These are phyloP conservation scores for Colletotrichum somersetense DNA, from an alignment of 2,329 filamentous ascomycete species.

Conservation along the genomic window DNA sequence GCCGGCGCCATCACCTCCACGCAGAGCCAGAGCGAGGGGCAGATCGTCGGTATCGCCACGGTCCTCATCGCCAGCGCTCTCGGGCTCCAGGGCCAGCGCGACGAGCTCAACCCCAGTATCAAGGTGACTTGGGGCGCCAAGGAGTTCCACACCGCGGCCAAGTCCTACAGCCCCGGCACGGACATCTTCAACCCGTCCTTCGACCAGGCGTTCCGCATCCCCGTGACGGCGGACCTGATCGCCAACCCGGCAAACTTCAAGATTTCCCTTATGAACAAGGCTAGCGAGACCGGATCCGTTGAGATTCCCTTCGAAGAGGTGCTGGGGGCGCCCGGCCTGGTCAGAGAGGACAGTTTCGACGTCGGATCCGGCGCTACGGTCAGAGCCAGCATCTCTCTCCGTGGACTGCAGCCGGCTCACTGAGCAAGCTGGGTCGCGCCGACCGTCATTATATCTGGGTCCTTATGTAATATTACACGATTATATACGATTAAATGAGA, in stretches of 20 bases:
- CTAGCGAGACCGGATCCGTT: slow-evolving; percentile 50
- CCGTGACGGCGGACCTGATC: slow-evolving; percentile 50
- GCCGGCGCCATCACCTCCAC: slow-evolving; percentile 49
- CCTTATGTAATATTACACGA: slow-evolving; percentile 9
- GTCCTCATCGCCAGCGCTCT: slow-evolving; percentile 58
- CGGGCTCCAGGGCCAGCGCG: slow-evolving; percentile 57
- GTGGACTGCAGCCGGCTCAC: slow-evolving; percentile 45
- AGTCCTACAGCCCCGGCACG: slow-evolving; percentile 57
- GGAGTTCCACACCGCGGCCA: slow-evolving; percentile 56
- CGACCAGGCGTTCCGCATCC: slow-evolving; percentile 59
- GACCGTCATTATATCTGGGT: neutral
- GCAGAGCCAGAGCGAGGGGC: slow-evolving; percentile 45
- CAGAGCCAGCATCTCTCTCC: slow-evolving; percentile 52
- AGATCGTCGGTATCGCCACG: slow-evolving; percentile 56
- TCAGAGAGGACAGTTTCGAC: slow-evolving; percentile 51
- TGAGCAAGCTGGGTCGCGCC: slow-evolving; percentile 2
- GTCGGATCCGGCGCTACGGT: slow-evolving; percentile 52
- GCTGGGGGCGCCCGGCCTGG: slow-evolving; percentile 48
- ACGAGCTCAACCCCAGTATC: slow-evolving; percentile 60
- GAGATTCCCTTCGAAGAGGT: slow-evolving; percentile 54
- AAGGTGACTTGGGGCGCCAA: slow-evolving; percentile 57
- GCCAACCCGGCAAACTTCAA: slow-evolving; percentile 48
- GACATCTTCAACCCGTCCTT: slow-evolving; percentile 64
- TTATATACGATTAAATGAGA: slow-evolving; percentile 12
- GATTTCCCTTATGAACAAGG: slow-evolving; percentile 52